phyloP scores from a whole-genome alignment of 371 early-diverging fungal genomes.

The Ordospora colligata region DNA sequence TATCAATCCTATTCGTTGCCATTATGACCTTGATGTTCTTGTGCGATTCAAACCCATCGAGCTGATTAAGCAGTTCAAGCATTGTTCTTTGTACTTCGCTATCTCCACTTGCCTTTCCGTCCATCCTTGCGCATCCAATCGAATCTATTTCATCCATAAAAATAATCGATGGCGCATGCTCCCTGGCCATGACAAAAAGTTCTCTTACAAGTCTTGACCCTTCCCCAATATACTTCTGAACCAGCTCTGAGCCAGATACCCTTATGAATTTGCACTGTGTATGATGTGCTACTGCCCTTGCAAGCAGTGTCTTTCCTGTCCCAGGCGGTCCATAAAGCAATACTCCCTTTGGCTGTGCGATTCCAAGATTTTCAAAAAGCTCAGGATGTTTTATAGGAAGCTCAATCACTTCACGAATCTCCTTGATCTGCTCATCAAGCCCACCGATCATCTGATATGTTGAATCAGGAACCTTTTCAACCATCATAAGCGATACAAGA shows the following conservation, averaged over 20 bases:
- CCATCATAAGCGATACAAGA: slow-evolving; percentile 92
- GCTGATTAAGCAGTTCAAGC: slow-evolving; percentile 77
- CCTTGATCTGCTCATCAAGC: slow-evolving; percentile 95
- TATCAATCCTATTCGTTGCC: slow-evolving; percentile 99
- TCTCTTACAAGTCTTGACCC: slow-evolving; percentile 97
- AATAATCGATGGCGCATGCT: slow-evolving; percentile 92
- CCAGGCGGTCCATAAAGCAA: slow-evolving; percentile 90
- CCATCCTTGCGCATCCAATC: slow-evolving; percentile 68
- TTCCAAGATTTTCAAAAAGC: slow-evolving; percentile 93
- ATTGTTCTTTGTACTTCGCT: slow-evolving; percentile 88
- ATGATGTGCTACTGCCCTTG: slow-evolving; percentile 96
- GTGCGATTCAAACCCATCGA: slow-evolving; percentile 96
- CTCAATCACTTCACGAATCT: slow-evolving; percentile 97
- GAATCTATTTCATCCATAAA: slow-evolving; percentile 99
- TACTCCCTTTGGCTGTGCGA: slow-evolving; percentile 96
- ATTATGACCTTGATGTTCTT: slow-evolving; percentile 97
- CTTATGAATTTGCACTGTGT: slow-evolving; percentile 98
- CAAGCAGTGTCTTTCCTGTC: slow-evolving; percentile 68
- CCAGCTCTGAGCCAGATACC: slow-evolving; percentile 93
- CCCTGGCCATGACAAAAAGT: slow-evolving; percentile 95
- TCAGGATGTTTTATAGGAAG: slow-evolving; percentile 96
- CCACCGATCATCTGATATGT: slow-evolving; percentile 99
- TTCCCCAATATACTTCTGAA: slow-evolving; percentile 99
- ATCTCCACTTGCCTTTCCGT: slow-evolving; percentile 70
- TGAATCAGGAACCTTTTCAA: slow-evolving; percentile 97